Conservation (phyloP, 1,284 basidiomycete genomes). For the Leccinum proliferum region DNA sequence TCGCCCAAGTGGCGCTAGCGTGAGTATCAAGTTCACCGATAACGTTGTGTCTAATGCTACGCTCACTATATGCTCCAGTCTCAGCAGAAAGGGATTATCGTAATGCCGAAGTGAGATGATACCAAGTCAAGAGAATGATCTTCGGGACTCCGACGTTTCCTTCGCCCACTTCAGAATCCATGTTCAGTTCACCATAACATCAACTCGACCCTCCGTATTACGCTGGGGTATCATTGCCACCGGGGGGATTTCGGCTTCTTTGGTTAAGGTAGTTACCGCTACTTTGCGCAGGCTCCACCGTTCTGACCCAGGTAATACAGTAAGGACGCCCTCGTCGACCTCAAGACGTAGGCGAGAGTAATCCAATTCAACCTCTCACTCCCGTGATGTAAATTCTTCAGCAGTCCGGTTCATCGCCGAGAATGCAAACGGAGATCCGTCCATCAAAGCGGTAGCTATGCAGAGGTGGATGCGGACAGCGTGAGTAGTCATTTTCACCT, state of each 20-base stretch:
- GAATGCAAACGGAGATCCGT: constrained; percentile 41
- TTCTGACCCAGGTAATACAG: constrained; percentile 7
- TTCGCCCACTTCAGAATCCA: background rate
- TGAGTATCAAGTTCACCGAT: background rate
- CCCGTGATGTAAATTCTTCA: constrained; percentile 27
- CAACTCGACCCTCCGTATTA: constrained; percentile 32
- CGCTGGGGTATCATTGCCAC: constrained; percentile 57
- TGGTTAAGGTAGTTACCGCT: constrained; percentile 35
- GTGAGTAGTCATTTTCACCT: constrained; percentile 32
- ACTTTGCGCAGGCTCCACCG: background rate
- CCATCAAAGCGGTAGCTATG: constrained; percentile 73
- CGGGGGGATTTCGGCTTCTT: constrained; percentile 40
- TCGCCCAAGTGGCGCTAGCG: background rate
- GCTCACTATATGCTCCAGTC: background rate
- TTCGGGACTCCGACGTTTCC: constrained; percentile 2
- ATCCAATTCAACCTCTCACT: background rate
- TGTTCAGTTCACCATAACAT: constrained; percentile 13
- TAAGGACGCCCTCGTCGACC: constrained; percentile 46
- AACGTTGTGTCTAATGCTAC: background rate
- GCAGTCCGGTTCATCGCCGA: constrained; percentile 69
- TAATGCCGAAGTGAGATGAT: background rate
- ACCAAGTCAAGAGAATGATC: constrained; percentile 6
- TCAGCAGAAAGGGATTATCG: constrained; percentile 4
- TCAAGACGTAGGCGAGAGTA: constrained; percentile 36
- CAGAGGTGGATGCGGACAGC: constrained; percentile 69